Base-by-base conservation (phyloP, 805 yeast genomes). In the Saccharomycopsis fibuligera region DNA sequence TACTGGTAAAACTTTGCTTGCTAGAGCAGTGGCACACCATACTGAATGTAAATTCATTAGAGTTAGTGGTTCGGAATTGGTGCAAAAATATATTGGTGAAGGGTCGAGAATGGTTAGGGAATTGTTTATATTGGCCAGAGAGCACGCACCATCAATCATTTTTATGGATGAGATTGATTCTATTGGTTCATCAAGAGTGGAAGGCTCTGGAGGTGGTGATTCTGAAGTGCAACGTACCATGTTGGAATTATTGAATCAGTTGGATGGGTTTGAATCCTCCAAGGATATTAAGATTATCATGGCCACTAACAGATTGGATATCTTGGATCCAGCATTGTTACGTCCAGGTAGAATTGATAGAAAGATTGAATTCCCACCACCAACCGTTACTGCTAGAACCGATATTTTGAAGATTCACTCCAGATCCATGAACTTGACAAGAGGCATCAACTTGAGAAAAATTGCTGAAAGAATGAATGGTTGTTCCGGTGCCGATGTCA, bases 151-250 rank as follows among this genome's bases (percentile, higher is more conserved):
- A 17, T 83, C 95, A 17, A 90, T 90, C 63, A 90, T 90, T 38
- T 90, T 90, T 66, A 91, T 91, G 97, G 98, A 90, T 68, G 98
- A 90, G 70, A 90, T 90, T 58, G 98, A 90, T 69, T 87, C 96
- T 38, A 90, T 90, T 60, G 98, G 98, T n/a, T 86, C 96, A 3
- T 83, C 93, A 48, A 80, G 98, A 67, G 93, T 84, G 30, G 97
- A 91, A 63, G 74, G 81, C 14, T 78, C 83, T 10, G 75, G 81
- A 33, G 87, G 87, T 38, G 97, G 97, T 49, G 98, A 90, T 64
- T 86, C 96, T 2, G 98, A 91, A 67, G 96, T 91, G 50, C 98
- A 91, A 70, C 81, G 98, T 75, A 91, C 98, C 23, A 91, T 91
- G 98, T 75, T 91, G 75, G 98, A 91, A 69, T 73, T 91, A 56